These are phyloP conservation scores for Aspergillus sclerotioniger DNA, from an alignment of 495 filamentous ascomycete genomes.

Conservation along the genomic window DNA sequence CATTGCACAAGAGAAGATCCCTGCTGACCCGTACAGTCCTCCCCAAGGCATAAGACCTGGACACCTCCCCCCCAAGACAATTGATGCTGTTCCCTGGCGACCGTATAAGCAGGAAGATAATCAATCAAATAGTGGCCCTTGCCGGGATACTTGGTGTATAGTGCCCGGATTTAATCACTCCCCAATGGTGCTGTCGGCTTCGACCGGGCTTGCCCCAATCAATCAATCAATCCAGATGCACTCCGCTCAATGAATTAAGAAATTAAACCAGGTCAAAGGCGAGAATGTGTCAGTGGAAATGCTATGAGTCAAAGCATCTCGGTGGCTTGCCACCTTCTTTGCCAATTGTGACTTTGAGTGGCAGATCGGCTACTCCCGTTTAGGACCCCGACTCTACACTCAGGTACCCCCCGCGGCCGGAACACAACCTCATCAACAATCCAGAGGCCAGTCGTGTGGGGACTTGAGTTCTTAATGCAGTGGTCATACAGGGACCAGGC, in stretches of 20 bases:
- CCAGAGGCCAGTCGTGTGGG: neutral
- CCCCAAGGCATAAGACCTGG: no score
- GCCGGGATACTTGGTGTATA: neutral
- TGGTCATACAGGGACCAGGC: neutral
- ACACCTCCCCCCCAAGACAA: no score
- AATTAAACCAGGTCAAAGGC: neutral
- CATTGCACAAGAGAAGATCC: no score
- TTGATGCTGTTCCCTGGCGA: no score
- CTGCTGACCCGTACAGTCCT: no score
- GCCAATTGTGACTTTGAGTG: conserved; percentile 1
- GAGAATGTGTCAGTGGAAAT: neutral
- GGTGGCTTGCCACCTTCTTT: neutral
- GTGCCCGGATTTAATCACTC: neutral
- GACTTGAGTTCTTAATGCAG: neutral
- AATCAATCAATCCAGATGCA: neutral
- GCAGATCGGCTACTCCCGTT: conserved; percentile 25
- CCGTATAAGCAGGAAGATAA: no score
- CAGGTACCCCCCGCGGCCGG: neutral
- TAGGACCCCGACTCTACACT: conserved; percentile 29
- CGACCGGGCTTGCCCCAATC: neutral
- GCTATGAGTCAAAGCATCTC: neutral
- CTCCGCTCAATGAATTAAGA: neutral
- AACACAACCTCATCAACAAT: neutral
- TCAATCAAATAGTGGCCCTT: no score
- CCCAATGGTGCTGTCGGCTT: neutral